Evolutionary conservation across 192 early-diverging fungal species (phyloP).

Genomic region (Backusella parvicylindrica): DNA sequence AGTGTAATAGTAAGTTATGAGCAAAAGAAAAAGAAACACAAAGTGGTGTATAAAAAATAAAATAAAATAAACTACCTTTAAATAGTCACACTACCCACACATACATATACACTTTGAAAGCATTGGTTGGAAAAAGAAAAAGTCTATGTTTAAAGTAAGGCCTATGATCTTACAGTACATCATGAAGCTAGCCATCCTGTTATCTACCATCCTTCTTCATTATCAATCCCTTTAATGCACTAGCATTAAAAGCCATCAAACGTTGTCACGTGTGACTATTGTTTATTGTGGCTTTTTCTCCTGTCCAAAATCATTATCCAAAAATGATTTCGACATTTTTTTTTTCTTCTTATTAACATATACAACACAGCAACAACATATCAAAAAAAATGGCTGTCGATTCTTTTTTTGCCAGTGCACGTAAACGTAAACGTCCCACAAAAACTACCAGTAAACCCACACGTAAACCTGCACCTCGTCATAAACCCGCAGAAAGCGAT

Average conservation of each 20-base stretch:
- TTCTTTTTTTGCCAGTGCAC: conserved; percentile 22
- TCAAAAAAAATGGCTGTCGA: conserved; percentile 6
- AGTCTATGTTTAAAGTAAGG: too few species aligned
- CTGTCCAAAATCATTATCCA: background rate
- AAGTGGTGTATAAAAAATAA: background rate
- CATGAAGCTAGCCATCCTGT: too few species aligned
- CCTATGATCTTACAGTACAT: too few species aligned
- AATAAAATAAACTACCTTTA: background rate
- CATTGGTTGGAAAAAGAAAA: too few species aligned
- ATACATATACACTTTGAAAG: too few species aligned
- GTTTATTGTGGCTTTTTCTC: conserved; percentile 3
- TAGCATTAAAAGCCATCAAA: background rate
- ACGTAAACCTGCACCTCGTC: background rate
- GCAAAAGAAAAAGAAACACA: background rate
- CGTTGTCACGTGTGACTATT: background rate
- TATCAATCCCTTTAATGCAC: too few species aligned
- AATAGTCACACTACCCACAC: too few species aligned
- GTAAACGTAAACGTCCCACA: conserved; percentile 14
- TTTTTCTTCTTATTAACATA: conserved; percentile 1
- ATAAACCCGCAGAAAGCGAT: background rate
- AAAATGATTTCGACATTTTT: background rate
- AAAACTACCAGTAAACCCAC: background rate
- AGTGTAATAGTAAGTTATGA: too few species aligned
- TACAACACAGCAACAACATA: background rate
- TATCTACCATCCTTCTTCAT: too few species aligned